These are phyloP conservation scores for Abrus precatorius DNA, from an alignment of 306 rosid species.

Conservation along the genomic window DNA sequence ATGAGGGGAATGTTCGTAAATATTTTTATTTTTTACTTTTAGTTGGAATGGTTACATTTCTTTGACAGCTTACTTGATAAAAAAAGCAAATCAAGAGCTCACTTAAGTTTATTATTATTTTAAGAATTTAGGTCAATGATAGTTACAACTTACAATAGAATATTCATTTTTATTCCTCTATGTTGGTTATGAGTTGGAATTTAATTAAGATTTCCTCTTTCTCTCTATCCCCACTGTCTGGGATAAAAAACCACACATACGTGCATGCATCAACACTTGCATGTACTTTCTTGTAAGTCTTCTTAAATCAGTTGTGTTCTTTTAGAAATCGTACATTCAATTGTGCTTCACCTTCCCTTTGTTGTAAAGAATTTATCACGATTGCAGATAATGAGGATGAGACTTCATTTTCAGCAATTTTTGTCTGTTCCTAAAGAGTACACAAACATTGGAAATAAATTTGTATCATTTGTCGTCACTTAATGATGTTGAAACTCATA, in stretches of 20 bases:
- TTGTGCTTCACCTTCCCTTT: constrained; percentile 16
- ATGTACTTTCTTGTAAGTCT: no score
- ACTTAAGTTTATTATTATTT: background rate
- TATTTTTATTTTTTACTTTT: background rate
- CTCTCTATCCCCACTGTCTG: no score
- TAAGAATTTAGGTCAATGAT: constrained; percentile 6
- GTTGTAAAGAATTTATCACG: background rate
- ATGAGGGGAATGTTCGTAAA: background rate
- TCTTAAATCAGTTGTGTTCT: no score
- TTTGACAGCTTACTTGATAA: constrained; percentile 22
- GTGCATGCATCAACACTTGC: no score
- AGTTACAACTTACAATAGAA: background rate
- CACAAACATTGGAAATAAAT: background rate
- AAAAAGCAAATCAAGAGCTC: background rate
- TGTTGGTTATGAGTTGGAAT: background rate
- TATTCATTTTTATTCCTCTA: background rate
- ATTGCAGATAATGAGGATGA: constrained; percentile 7
- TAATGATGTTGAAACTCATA: constrained; percentile 27
- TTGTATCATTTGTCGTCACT: background rate
- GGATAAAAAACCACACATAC: no score
- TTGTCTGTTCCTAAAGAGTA: constrained; percentile 3
- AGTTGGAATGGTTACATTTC: background rate
- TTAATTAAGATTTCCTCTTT: no score
- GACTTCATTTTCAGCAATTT: constrained; percentile 26
- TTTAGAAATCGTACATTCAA: no score